Base-by-base conservation (phyloP, 768 basidiomycete species). In the Pulveroboletus sp. region DNA sequence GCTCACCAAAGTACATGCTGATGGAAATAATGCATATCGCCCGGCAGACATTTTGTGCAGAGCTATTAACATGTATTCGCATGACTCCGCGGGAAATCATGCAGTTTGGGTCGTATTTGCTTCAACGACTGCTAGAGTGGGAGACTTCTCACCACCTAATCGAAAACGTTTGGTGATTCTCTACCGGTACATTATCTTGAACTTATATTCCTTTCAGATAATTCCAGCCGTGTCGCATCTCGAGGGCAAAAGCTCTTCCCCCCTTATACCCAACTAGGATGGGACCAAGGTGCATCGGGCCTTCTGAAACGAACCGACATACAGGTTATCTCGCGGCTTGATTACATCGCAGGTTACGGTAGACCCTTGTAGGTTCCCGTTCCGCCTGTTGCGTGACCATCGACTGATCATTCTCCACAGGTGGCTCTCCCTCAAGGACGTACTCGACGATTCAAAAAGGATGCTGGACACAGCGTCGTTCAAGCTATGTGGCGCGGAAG, bases 401-500 rank as follows among this genome's bases (percentile, higher is more conserved):
- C 2, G 11, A 43, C 22, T 39, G 5, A 49, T 6, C 8, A 2
- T 9, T 2, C 2, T 26, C 16, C 35, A 30, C 32, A 56, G 55
- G 17, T 50, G 55, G 55, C 5, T 10, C 2, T 50, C 54, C n/a
- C 26, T 61, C 2, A 50, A 48, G 39, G n/a, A 19, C 3, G 45
- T 30, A 10, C 19, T 37, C 2, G 20, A 2, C 4, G 4, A n/a
- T 6, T 32, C 17, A 9, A 11, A 10, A n/a, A 19, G 36, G 27
- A 12, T 43, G 36, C n/a, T 32, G 3, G 7, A 9, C 6, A n/a
- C 19, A 7, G 47, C 47, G 3, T 32, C 36, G 0, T 39, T 6
- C 11, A 53, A 53, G 20, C 14, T 52, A 17, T 32, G 30, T 17
- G 51, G 29, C 5, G 22, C 10, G 7, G 6, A 6, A 2, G 5